Evolutionary conservation across 331 rosid species (phyloP), one percentile per base, ranked within the genome.

Genomic region (Arachis monticola): DNA sequence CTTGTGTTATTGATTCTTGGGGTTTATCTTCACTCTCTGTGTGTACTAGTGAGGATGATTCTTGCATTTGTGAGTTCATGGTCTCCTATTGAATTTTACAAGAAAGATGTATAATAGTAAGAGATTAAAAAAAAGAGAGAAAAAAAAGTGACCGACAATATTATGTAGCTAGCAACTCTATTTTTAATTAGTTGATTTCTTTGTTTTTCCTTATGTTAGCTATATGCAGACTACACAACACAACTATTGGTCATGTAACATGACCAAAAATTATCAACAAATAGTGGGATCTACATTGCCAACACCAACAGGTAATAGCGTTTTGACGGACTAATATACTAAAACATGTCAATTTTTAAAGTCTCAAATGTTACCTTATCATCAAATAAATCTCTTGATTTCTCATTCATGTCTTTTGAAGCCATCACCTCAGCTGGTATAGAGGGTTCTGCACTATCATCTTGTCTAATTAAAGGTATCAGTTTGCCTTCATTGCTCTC

Each of bases 61-160:
- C 76, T 77, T 10, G 22, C 17, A 62, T 67, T 46, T 58, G 38
- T 44, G 64, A 45, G 46, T 74, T 59, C 27, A 76, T 32, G 17
- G 64, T 73, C 27, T 47, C 78, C 86, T 83, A 27, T 74, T 57
- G 12, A 78, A 6, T 73, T 63, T 53, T 55, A 6, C 7, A 69
- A 38, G 5, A 65, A 70, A 69, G 11, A 63, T 11, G 2, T 63
- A 63, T 0, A n/a, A 6, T 74, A 22, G 27, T 22, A 22, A 22
- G 27, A 22, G 27, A 22, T 22, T 22, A 22, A 22, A 22, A 22
- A 22, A 22, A 22, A 22, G 27, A 22, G 27, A 22, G 27, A 22
- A 22, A 22, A 22, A 22, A 22, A 22, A 22, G 27, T 22, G 27
- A 22, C 27, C 27, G 27, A 22, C 27, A 22, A 22, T 22, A 22